A percentile compares a stretch with the other conserved stretches of the same genome.
These are phyloP conservation scores for Leccinum boreale DNA, from an alignment of 768 basidiomycete species.

Conservation along the genomic window DNA sequence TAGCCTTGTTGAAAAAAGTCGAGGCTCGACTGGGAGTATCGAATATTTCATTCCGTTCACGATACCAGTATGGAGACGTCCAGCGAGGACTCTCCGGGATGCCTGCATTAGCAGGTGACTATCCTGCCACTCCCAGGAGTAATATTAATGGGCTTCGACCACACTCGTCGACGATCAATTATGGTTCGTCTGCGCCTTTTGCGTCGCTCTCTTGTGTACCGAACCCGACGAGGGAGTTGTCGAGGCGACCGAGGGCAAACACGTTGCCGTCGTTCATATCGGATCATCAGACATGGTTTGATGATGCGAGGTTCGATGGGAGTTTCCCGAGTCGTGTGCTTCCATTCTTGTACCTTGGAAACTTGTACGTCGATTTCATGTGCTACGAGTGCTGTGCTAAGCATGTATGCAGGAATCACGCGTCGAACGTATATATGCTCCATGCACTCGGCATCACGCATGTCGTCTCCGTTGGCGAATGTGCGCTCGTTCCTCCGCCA, in stretches of 20 bases:
- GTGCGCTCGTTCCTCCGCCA: conserved; percentile 80
- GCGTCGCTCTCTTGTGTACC: conserved; percentile 3
- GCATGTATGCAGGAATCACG: conserved; percentile 69
- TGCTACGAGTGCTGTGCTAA: not conserved
- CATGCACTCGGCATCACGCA: conserved; percentile 95
- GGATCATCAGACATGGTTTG: conserved; percentile 92
- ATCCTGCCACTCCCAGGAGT: conserved; percentile 6
- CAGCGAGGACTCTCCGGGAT: conserved; percentile 15
- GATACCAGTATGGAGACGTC: conserved; percentile 24
- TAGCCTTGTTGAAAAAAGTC: conserved; percentile 66
- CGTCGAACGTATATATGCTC: conserved; percentile 92
- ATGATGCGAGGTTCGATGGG: conserved; percentile 89
- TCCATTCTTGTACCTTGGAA: conserved; percentile 92
- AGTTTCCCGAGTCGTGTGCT: conserved; percentile 93
- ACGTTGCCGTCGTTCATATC: conserved; percentile 64
- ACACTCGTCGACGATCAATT: conserved; percentile 18
- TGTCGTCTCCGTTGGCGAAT: conserved; percentile 96
- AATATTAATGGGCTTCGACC: conserved; percentile 20
- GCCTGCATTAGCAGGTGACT: conserved; percentile 6
- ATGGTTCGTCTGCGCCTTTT: conserved; percentile 15
- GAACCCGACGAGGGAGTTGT: conserved; percentile 18
- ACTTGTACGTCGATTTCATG: conserved; percentile 60
- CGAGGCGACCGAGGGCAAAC: conserved; percentile 61
- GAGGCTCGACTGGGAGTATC: conserved; percentile 47
- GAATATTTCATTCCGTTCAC: conserved; percentile 18